A percentile compares a stretch with the other conserved stretches of the same genome.
Conservation (phyloP, 176 grass and related monocot genomes). For the Rhipidocladum racemiflorum region DNA sequence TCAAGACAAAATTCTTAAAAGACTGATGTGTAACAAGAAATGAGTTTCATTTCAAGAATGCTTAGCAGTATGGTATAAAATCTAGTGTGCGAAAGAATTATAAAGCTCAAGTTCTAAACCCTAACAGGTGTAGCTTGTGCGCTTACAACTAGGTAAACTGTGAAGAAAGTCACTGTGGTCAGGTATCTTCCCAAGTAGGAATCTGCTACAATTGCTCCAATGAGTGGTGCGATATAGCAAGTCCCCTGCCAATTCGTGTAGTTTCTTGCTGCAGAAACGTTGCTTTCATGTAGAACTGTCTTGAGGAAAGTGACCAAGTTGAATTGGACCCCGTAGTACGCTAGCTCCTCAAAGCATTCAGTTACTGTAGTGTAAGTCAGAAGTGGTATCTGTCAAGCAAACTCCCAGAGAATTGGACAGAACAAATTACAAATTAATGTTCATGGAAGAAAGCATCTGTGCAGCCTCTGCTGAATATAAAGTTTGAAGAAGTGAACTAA, state of each 20-base stretch:
- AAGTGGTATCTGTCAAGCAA: background rate
- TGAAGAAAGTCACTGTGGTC: conserved; percentile 58
- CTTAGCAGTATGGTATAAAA: background rate
- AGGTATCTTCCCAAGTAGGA: conserved; percentile 65
- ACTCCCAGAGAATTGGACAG: background rate
- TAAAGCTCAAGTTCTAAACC: background rate
- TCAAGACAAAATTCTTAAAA: background rate
- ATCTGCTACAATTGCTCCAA: conserved; percentile 76
- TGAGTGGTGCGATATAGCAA: conserved; percentile 57
- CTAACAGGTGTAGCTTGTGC: background rate
- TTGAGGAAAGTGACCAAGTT: conserved; percentile 75
- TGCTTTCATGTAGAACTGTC: conserved; percentile 57
- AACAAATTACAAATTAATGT: background rate
- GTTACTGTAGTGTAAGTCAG: conserved; percentile 53
- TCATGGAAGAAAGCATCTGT: background rate
- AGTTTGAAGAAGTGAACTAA: background rate
- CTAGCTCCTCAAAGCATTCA: conserved; percentile 61
- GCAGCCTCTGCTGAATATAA: background rate
- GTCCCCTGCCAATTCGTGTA: conserved; percentile 71
- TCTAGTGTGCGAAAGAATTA: background rate
- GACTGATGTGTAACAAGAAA: background rate
- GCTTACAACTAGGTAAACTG: conserved; percentile 61
- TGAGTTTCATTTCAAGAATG: background rate
- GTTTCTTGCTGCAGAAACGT: conserved; percentile 54
- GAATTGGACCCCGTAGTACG: conserved; percentile 59